These are phyloP conservation scores for Pseudogymnoascus destructans DNA, from an alignment of 2,329 filamentous ascomycete genomes.

Conservation along the genomic window DNA sequence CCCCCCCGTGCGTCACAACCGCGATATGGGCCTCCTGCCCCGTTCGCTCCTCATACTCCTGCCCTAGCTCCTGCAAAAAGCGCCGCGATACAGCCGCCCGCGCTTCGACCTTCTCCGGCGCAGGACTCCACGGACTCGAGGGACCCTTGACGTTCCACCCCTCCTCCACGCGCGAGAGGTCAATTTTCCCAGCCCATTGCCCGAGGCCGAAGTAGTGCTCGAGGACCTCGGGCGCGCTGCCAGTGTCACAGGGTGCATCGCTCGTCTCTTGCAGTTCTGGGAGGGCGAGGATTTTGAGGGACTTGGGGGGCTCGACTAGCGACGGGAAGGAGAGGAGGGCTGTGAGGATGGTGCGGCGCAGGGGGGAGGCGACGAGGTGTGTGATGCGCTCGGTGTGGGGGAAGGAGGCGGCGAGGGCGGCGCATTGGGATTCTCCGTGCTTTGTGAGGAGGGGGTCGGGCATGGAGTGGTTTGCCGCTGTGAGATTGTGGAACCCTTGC, in stretches of 20 bases:
- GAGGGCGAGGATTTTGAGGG: slow-evolving; percentile 43
- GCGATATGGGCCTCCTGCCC: slow-evolving; percentile 49
- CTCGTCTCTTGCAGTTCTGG: slow-evolving; percentile 71
- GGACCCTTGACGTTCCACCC: slow-evolving; percentile 59
- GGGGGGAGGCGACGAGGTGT: slow-evolving; percentile 63
- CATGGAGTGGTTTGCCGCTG: slow-evolving; percentile 52
- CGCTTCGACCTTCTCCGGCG: slow-evolving; percentile 38
- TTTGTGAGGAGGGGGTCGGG: slow-evolving; percentile 69
- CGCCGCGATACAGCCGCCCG: slow-evolving; percentile 48
- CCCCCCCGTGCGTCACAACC: slow-evolving; percentile 70
- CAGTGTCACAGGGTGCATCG: slow-evolving; percentile 62
- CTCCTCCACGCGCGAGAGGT: slow-evolving; percentile 46
- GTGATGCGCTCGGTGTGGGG: slow-evolving; percentile 52
- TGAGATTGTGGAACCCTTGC: slow-evolving; percentile 72
- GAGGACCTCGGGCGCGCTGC: slow-evolving; percentile 43
- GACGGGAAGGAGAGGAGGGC: slow-evolving; percentile 56
- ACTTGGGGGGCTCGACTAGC: slow-evolving; percentile 29
- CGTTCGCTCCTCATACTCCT: slow-evolving; percentile 16
- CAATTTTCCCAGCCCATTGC: slow-evolving; percentile 36
- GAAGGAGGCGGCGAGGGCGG: slow-evolving; percentile 46
- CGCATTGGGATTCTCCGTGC: slow-evolving; percentile 65
- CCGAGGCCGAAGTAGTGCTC: slow-evolving; percentile 42
- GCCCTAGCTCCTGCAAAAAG: slow-evolving; percentile 38
- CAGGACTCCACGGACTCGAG: slow-evolving; percentile 29
- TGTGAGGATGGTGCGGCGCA: slow-evolving; percentile 71